Evolutionary conservation across 306 rosid genomes (phyloP).

Genomic region (Styphnolobium japonicum): DNA sequence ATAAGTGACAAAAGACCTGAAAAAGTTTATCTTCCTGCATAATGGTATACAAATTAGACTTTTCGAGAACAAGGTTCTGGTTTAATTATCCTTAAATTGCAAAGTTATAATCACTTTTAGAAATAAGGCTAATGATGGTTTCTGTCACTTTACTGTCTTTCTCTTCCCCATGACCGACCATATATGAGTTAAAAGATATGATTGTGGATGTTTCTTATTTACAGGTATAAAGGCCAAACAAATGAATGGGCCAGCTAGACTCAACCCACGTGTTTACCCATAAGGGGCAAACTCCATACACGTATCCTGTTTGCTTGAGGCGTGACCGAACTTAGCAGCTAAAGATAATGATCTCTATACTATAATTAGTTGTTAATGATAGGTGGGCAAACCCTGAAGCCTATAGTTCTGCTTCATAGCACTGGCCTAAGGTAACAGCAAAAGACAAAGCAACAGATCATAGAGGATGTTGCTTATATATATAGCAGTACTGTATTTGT

Average conservation of each 20-base stretch:
- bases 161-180: conserved; percentile 9
- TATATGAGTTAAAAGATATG: conserved; percentile 19
- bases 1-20: not conserved
- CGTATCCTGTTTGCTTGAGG: conserved; percentile 21
- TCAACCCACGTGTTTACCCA: conserved; percentile 29
- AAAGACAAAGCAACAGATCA: conserved; percentile 41
- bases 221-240: conserved; percentile 21
- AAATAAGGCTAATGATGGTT: conserved; percentile 10
- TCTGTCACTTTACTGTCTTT: conserved; percentile 14
- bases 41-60: not conserved
- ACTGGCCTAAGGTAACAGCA: conserved; percentile 30
- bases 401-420: conserved; percentile 2
- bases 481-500: conserved; percentile 12
- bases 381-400: conserved; percentile 22
- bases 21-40: not conserved
- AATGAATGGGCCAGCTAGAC: conserved; percentile 22
- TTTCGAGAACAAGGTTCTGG: conserved; percentile 7
- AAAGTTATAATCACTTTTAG: not conserved
- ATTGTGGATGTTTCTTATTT: conserved; percentile 12
- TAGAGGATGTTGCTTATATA: conserved; percentile 19
- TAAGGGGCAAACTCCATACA: conserved; percentile 33
- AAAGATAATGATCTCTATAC: conserved; percentile 38
- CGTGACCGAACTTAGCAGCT: conserved; percentile 14
- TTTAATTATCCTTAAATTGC: not conserved
- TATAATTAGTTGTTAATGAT: conserved; percentile 22